phyloP scores from a whole-genome alignment of 2,329 filamentous ascomycete genomes.

The Sclerotinia subarctica region DNA sequence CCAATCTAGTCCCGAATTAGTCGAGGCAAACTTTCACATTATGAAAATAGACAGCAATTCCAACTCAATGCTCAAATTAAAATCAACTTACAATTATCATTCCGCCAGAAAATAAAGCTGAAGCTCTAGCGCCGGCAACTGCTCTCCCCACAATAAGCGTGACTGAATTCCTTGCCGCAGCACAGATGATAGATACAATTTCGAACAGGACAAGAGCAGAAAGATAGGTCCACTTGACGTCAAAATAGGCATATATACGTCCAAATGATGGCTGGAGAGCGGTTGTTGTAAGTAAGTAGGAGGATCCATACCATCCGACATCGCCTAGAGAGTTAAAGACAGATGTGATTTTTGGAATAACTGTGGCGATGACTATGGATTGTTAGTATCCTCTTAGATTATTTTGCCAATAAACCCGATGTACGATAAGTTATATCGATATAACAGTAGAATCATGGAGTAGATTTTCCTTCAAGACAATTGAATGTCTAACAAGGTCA shows the following conservation, averaged over 20 bases:
- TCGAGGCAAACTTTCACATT: slow-evolving; percentile 23
- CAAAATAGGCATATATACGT: slow-evolving; percentile 40
- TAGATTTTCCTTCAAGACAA: neutral
- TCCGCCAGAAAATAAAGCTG: slow-evolving; percentile 39
- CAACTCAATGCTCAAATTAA: neutral
- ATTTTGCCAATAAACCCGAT: neutral
- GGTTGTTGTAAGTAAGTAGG: slow-evolving; percentile 42
- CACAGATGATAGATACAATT: slow-evolving; percentile 40
- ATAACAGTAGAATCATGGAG: neutral
- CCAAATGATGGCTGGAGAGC: slow-evolving; percentile 39
- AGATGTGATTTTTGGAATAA: slow-evolving; percentile 44
- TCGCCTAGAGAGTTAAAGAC: slow-evolving; percentile 42
- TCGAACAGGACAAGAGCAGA: slow-evolving; percentile 39
- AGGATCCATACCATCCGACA: slow-evolving; percentile 42
- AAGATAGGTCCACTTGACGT: slow-evolving; percentile 38
- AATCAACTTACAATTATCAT: slow-evolving; percentile 19
- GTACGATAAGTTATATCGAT: neutral
- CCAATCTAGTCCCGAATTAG: slow-evolving; percentile 35
- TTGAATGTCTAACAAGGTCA: neutral
- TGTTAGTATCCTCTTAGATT: neutral
- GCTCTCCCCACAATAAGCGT: slow-evolving; percentile 41
- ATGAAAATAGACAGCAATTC: too few relatives aligned
- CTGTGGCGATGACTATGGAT: slow-evolving; percentile 36
- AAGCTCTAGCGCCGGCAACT: slow-evolving; percentile 39
- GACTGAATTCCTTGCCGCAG: slow-evolving; percentile 38